These are phyloP conservation scores for Suhomyces xylopsoci DNA, from an alignment of 805 yeast genomes.

Conservation along the genomic window DNA sequence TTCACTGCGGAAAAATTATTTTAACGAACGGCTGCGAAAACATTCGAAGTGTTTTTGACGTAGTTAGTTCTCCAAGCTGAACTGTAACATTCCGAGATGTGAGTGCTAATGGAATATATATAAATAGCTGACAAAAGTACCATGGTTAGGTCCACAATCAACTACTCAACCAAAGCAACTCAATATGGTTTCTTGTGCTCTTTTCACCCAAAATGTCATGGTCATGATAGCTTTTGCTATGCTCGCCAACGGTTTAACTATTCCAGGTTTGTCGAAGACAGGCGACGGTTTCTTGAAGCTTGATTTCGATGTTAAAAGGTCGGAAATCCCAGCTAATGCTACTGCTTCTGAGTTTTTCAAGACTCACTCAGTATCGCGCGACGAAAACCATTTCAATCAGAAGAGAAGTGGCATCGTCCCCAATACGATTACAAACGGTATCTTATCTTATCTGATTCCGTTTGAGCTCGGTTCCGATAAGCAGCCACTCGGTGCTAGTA, in stretches of 20 bases:
- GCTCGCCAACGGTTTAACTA: not conserved
- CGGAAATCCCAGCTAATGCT: no score
- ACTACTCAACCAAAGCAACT: not conserved
- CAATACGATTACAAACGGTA: not conserved
- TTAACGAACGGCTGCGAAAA: no score
- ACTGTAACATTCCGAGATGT: not conserved
- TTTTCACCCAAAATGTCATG: not conserved
- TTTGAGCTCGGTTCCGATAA: slow-evolving; percentile 9
- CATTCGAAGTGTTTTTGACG: no score
- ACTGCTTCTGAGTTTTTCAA: no score
- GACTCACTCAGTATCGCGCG: no score
- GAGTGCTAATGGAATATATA: not conserved
- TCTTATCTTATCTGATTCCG: slow-evolving; percentile 3
- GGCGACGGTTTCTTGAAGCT: not conserved
- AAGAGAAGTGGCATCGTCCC: not conserved
- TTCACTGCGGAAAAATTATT: no score
- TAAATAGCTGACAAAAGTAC: not conserved
- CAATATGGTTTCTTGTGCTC: not conserved
- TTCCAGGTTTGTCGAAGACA: not conserved
- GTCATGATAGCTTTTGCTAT: not conserved
- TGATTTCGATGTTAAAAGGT: not conserved
- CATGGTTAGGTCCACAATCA: not conserved
- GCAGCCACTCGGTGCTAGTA: slow-evolving; percentile 7
- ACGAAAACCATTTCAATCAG: no score
- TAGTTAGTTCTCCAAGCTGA: not conserved